A percentile compares a stretch with the other conserved stretches of the same genome.
These are phyloP conservation scores for Geum urbanum DNA, from an alignment of 306 rosid genomes.

Conservation along the genomic window DNA sequence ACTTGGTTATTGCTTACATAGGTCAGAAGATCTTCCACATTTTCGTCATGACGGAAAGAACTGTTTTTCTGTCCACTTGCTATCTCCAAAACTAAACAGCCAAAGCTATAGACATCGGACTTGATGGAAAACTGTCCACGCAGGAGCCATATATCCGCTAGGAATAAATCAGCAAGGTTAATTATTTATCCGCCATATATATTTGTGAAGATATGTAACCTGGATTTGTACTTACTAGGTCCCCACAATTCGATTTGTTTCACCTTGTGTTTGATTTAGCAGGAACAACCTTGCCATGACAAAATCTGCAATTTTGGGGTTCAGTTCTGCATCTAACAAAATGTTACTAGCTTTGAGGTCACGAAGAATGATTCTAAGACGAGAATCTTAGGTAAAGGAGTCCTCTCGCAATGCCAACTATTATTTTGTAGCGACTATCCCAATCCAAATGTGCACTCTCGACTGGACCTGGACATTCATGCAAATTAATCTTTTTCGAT, in stretches of 20 bases:
- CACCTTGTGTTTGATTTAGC: slow-evolving; percentile 5
- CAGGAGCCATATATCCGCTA: too few species aligned
- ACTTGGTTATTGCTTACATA: too few species aligned
- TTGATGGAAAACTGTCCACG: too few species aligned
- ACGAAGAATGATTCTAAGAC: background rate
- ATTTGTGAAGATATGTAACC: too few species aligned
- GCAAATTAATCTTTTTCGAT: too few species aligned
- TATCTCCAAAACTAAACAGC: too few species aligned
- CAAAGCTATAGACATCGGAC: too few species aligned
- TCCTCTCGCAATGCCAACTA: background rate
- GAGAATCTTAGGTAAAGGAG: background rate
- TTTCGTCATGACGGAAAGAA: too few species aligned
- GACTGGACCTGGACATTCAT: background rate
- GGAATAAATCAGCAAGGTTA: too few species aligned
- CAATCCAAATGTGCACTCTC: slow-evolving; percentile 4
- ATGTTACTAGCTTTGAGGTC: background rate
- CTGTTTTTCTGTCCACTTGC: too few species aligned
- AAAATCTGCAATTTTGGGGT: slow-evolving; percentile 11
- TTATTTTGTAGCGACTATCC: background rate
- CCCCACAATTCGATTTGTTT: background rate
- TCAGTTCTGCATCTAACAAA: background rate
- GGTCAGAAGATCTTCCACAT: too few species aligned
- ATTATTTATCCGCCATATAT: background rate
- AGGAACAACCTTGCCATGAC: background rate
- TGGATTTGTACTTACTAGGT: background rate